Conservation (phyloP, 2,329 filamentous ascomycete species). For the Sporothrix dimorphospora region DNA sequence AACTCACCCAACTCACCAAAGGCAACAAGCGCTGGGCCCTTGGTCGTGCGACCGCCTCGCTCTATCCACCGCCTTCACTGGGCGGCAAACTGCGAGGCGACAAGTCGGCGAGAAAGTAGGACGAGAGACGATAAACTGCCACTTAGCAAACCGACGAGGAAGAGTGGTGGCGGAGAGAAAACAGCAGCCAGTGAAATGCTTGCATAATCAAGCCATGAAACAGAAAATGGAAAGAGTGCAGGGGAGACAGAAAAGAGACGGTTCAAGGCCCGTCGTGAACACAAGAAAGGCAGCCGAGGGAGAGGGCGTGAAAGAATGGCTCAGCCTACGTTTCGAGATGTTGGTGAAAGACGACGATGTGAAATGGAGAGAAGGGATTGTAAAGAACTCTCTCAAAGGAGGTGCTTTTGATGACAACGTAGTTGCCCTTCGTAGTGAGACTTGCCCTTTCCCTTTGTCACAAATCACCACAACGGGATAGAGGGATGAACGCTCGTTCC, state of each 20-base stretch:
- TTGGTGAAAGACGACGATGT: neutral
- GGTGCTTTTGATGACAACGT: neutral
- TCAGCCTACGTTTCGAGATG: no score
- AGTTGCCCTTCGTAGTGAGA: neutral
- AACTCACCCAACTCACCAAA: neutral
- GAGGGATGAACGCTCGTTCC: neutral
- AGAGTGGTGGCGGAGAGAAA: neutral
- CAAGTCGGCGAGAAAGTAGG: neutral
- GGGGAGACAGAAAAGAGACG: neutral
- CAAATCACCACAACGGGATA: neutral
- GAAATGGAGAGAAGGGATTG: no score
- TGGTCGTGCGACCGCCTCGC: conserved; percentile 9
- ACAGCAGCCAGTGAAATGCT: conserved; percentile 9
- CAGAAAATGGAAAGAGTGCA: neutral
- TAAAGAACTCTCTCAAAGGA: neutral
- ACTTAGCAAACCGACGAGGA: neutral
- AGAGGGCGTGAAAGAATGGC: no score
- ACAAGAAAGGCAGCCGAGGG: neutral
- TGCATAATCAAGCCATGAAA: conserved; percentile 23
- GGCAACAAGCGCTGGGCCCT: conserved; percentile 18
- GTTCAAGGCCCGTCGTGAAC: neutral
- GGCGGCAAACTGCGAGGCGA: neutral
- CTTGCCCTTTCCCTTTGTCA: neutral
- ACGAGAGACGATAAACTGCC: neutral
- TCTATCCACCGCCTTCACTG: neutral